Percentiles rank a stretch among this genome's conserved stretches.
These are phyloP conservation scores for Diaporthe longicolla DNA, from an alignment of 2,329 filamentous ascomycete species.

Conservation along the genomic window DNA sequence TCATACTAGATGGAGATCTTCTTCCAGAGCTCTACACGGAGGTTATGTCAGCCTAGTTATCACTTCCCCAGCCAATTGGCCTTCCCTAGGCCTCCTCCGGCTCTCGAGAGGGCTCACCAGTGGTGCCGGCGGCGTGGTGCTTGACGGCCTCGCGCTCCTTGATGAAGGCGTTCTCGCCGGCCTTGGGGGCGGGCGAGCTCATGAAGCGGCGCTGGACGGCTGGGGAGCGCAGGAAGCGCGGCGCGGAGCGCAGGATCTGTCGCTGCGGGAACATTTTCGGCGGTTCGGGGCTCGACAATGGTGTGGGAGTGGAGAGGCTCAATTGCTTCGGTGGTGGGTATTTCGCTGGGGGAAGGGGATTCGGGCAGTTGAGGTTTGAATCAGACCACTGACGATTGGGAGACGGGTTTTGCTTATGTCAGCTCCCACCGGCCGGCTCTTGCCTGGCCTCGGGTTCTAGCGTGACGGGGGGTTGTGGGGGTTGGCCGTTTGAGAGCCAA, in stretches of 20 bases:
- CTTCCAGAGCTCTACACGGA: constrained; percentile 84
- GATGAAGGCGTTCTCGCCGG: constrained; percentile 90
- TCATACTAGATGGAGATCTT: constrained; percentile 97
- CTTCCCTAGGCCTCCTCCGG: neutral
- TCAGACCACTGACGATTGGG: constrained; percentile 36
- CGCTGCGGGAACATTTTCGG: constrained; percentile 74
- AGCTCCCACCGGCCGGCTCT: neutral
- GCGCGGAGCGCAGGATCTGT: constrained; percentile 71
- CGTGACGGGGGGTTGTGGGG: constrained; percentile 11
- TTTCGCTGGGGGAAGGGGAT: neutral
- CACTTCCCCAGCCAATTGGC: neutral
- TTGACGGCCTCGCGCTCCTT: constrained; percentile 91
- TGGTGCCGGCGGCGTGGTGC: constrained; percentile 87
- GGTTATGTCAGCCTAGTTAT: constrained; percentile 52
- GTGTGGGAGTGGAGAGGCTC: constrained; percentile 29
- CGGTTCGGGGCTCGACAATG: constrained; percentile 12
- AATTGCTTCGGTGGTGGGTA: constrained; percentile 24
- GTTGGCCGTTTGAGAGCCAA: neutral
- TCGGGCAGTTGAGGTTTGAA: constrained; percentile 32
- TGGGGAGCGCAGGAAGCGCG: constrained; percentile 73
- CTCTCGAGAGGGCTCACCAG: constrained; percentile 72
- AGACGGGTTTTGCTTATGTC: constrained; percentile 23
- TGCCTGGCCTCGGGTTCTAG: constrained; percentile 1
- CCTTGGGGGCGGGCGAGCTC: constrained; percentile 64
- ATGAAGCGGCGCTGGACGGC: constrained; percentile 79